These are phyloP conservation scores for Daldinia grandis DNA, from an alignment of 495 filamentous ascomycete species.

Conservation along the genomic window DNA sequence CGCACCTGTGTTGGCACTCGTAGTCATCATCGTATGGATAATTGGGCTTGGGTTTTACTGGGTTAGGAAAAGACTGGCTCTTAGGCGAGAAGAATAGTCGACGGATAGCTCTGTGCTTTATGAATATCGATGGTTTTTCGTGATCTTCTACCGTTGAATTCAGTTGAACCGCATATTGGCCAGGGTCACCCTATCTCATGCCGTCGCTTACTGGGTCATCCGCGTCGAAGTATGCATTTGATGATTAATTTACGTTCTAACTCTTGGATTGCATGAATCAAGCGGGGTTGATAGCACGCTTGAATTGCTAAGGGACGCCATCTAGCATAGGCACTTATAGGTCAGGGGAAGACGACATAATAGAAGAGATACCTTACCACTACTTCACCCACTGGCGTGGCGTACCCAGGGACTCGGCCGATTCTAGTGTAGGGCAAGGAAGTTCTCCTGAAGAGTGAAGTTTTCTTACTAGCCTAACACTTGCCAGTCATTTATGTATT, in stretches of 20 bases:
- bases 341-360: background rate
- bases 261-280: background rate
- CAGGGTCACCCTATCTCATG: background rate
- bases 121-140: background rate
- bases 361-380: no score
- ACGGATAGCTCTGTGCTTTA: background rate
- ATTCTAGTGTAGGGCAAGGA: no score
- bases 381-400: no score
- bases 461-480: no score
- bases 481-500: no score
- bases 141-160: background rate
- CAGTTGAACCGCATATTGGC: background rate
- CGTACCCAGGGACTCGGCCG: no score
- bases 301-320: background rate
- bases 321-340: background rate
- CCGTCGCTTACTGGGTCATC: background rate
- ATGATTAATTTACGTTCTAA: background rate
- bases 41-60: conserved; percentile 56
- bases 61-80: conserved; percentile 30
- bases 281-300: background rate
- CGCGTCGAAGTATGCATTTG: background rate
- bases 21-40: conserved; percentile 57
- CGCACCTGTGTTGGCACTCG: conserved; percentile 57
- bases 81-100: conserved; percentile 13
- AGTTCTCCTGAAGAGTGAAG: no score